Percentiles rank a stretch among this genome's conserved stretches.
Conservation (phyloP, 768 basidiomycete genomes). For the Kwoniella botswanensis region DNA sequence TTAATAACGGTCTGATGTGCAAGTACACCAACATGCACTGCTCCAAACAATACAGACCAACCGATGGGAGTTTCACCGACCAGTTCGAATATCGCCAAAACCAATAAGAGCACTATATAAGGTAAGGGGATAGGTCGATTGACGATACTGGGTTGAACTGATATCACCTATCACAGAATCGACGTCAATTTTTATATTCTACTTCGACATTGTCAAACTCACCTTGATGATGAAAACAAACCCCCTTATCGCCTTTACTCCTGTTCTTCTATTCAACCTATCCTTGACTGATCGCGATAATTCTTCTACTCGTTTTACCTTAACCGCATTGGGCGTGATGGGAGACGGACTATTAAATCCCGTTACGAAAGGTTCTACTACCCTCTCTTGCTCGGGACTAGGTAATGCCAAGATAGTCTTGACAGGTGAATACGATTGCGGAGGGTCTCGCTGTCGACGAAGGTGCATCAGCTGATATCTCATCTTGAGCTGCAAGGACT, state of each 20-base stretch:
- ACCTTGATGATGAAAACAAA: constrained; percentile 23
- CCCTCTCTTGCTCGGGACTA: constrained; percentile 21
- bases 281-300: not conserved
- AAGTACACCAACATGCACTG: constrained; percentile 7
- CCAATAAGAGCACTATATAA: not conserved
- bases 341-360: not conserved
- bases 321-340: too few species aligned
- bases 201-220: not conserved
- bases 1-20: not conserved
- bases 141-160: constrained; percentile 14
- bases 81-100: constrained; percentile 6
- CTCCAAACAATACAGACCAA: not conserved
- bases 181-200: not conserved
- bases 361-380: not conserved
- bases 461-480: not conserved
- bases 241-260: not conserved
- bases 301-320: not conserved
- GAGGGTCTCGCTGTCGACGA: not conserved
- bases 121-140: not conserved
- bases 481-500: not conserved
- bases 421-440: constrained; percentile 23
- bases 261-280: not conserved
- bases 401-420: constrained; percentile 29
- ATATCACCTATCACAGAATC: constrained; percentile 17
- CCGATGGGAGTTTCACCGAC: not conserved